A percentile compares a stretch with the other conserved stretches of the same genome.
These are phyloP conservation scores for Heliamphora exappendiculata DNA, from an alignment of 148 eudicot genomes.

Conservation along the genomic window DNA sequence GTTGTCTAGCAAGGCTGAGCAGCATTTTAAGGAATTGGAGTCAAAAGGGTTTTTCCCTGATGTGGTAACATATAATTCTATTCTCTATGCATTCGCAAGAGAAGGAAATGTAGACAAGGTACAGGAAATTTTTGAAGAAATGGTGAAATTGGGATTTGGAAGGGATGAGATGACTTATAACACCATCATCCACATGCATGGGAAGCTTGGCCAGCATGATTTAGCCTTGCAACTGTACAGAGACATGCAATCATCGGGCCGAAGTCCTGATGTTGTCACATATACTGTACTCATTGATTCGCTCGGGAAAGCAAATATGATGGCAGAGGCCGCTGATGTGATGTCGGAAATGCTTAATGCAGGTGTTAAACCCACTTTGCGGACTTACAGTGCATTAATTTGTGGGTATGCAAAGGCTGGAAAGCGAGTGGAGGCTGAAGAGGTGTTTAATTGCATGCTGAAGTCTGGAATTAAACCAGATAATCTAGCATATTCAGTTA, in stretches of 20 bases:
- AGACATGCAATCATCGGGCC: slow-evolving; percentile 70
- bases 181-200: slow-evolving; percentile 92
- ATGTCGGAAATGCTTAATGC: slow-evolving; percentile 88
- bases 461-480: slow-evolving; percentile 83
- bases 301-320: slow-evolving; percentile 78
- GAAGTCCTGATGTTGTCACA: slow-evolving; percentile 85
- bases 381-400: slow-evolving; percentile 87
- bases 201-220: slow-evolving; percentile 67
- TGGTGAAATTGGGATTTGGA: slow-evolving; percentile 74
- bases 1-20: slow-evolving; percentile 59
- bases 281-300: slow-evolving; percentile 86
- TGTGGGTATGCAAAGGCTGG: slow-evolving; percentile 97
- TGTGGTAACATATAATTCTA: slow-evolving; percentile 91
- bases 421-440: slow-evolving; percentile 60
- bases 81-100: slow-evolving; percentile 82
- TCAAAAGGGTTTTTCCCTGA: slow-evolving; percentile 81
- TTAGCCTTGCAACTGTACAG: slow-evolving; percentile 55
- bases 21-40: slow-evolving; percentile 53
- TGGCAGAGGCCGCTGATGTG: slow-evolving; percentile 70
- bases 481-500: slow-evolving; percentile 75
- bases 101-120: slow-evolving; percentile 77
- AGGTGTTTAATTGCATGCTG: slow-evolving; percentile 68
- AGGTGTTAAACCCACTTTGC: slow-evolving; percentile 71
- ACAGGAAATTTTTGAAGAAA: slow-evolving; percentile 54
- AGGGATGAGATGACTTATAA: slow-evolving; percentile 96